Conservation (phyloP, 108 stramenopile genomes). For the Mediolabrus comicus region DNA sequence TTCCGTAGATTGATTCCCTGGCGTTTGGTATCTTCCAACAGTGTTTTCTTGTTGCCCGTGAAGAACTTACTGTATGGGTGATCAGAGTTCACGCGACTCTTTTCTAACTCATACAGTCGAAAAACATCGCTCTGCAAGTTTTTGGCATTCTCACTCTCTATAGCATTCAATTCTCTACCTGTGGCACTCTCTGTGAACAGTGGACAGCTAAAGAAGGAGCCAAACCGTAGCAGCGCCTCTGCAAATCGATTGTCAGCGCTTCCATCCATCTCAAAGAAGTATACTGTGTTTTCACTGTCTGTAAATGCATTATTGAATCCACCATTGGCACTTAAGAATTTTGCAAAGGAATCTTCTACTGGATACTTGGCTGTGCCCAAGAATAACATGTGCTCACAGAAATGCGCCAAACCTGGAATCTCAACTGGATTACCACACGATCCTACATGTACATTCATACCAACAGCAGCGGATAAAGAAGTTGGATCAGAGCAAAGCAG, state of each 20-base stretch:
- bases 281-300: constrained; percentile 88
- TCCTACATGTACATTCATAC: constrained; percentile 92
- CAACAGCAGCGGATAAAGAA: constrained; percentile 79
- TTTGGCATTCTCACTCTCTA: constrained; percentile 93
- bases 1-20: constrained; percentile 76
- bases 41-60: constrained; percentile 89
- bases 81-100: constrained; percentile 74
- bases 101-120: constrained; percentile 85
- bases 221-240: constrained; percentile 86
- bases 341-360: constrained; percentile 74
- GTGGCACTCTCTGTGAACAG: constrained; percentile 85
- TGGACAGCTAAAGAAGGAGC: constrained; percentile 89
- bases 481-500: constrained; percentile 84
- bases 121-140: constrained; percentile 91
- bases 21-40: constrained; percentile 69
- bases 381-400: constrained; percentile 87
- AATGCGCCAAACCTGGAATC: constrained; percentile 78
- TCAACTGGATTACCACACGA: constrained; percentile 83
- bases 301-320: constrained; percentile 91
- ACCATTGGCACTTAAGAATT: constrained; percentile 74
- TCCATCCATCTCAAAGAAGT: constrained; percentile 88
- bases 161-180: constrained; percentile 91
- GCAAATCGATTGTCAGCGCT: constrained; percentile 57
- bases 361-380: constrained; percentile 88
- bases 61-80: constrained; percentile 94